Percentiles rank a stretch among this genome's conserved stretches.
phyloP scores from a whole-genome alignment of 1,284 basidiomycete genomes.

The Pseudozyma sp. region DNA sequence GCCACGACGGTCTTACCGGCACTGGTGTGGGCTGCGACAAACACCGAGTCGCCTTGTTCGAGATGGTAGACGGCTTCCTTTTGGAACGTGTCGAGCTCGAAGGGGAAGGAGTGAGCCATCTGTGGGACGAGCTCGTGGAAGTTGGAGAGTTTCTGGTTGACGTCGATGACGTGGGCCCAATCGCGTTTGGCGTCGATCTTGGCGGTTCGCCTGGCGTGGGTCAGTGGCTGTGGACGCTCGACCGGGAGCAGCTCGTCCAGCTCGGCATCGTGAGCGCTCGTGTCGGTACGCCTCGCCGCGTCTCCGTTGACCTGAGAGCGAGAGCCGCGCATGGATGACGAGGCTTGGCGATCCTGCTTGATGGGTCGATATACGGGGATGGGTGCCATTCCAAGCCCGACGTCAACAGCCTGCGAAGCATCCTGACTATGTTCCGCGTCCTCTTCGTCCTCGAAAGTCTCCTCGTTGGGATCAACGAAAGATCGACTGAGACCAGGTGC shows the following conservation, averaged over 20 bases:
- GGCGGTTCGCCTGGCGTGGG: constrained; percentile 31
- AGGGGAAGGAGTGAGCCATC: constrained; percentile 85
- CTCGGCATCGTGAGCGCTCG: constrained; percentile 51
- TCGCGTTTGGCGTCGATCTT: constrained; percentile 77
- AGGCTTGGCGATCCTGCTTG: constrained; percentile 24
- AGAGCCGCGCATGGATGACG: constrained; percentile 9
- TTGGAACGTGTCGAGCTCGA: constrained; percentile 89
- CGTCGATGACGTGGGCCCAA: constrained; percentile 97
- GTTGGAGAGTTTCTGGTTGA: constrained; percentile 88
- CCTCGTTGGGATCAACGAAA: constrained; percentile 57
- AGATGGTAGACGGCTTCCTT: constrained; percentile 98
- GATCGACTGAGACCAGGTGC: constrained; percentile 44
- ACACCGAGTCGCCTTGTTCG: constrained; percentile 96
- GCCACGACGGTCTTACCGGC: constrained; percentile 99
- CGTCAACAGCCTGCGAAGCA: constrained; percentile 24
- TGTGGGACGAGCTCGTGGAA: constrained; percentile 88
- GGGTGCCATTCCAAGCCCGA: constrained; percentile 39
- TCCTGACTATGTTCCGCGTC: constrained; percentile 30
- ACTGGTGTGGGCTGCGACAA: constrained; percentile 98
- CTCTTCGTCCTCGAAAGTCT: constrained; percentile 70
- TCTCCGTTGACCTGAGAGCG: constrained; percentile 24
- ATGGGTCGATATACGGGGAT: constrained; percentile 48
- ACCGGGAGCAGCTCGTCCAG: constrained; percentile 66
- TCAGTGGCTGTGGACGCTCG: constrained; percentile 51
- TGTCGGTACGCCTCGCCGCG: background rate